Conservation (phyloP, 2,329 filamentous ascomycete species). For the Scedosporium dehoogii region DNA sequence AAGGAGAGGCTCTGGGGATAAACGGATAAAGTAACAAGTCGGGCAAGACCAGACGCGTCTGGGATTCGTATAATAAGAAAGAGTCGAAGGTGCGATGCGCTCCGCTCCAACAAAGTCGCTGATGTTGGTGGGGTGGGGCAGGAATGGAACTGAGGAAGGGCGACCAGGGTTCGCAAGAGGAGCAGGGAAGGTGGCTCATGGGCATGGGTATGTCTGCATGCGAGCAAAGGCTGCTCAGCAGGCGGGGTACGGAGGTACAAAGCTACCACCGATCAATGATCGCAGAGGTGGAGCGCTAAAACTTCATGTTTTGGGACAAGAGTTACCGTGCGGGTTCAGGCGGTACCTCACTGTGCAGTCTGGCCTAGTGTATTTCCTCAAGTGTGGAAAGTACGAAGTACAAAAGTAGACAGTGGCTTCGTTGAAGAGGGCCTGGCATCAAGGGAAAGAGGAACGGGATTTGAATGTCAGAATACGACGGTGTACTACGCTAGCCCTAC, state of each 20-base stretch:
- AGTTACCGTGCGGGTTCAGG: too few relatives aligned
- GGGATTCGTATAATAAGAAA: not conserved
- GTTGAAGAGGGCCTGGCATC: not conserved
- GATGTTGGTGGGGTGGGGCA: not conserved
- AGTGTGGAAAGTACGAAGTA: too few relatives aligned
- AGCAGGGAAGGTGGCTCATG: not conserved
- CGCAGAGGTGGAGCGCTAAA: too few relatives aligned
- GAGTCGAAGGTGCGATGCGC: not conserved
- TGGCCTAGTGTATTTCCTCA: too few relatives aligned
- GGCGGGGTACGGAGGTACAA: not conserved
- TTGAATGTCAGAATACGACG: not conserved
- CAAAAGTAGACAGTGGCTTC: too few relatives aligned
- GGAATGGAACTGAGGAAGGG: not conserved
- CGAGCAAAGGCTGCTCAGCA: not conserved
- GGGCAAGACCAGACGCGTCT: not conserved
- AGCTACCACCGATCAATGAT: too few relatives aligned
- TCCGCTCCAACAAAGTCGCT: not conserved
- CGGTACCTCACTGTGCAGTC: too few relatives aligned
- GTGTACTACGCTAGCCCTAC: not conserved
- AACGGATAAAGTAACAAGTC: not conserved
- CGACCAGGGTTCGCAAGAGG: slow-evolving; percentile 1
- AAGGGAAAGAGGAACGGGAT: not conserved
- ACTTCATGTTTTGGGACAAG: too few relatives aligned
- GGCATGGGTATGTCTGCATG: not conserved
- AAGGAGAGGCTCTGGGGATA: not conserved